These are phyloP conservation scores for Yamadazyma conglobata DNA, from an alignment of 1,139 yeast species.

Conservation along the genomic window DNA sequence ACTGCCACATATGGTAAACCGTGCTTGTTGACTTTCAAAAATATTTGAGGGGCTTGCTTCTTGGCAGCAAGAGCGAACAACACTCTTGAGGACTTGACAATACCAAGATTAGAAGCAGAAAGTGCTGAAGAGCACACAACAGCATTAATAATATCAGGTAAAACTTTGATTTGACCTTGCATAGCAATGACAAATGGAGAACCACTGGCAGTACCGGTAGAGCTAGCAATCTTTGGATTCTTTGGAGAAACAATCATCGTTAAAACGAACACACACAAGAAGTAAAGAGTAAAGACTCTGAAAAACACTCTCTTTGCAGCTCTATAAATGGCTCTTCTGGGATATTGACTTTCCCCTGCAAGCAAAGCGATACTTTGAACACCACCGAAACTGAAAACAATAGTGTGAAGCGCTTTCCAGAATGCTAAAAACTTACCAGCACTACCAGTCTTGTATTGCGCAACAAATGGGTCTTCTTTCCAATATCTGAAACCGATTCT, in stretches of 20 bases:
- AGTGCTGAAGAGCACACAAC: constrained; percentile 48
- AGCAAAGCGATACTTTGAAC: constrained; percentile 66
- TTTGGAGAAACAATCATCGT: constrained; percentile 44
- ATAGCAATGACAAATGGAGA: constrained; percentile 44
- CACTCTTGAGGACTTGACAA: constrained; percentile 51
- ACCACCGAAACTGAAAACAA: constrained; percentile 73
- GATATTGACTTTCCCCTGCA: constrained; percentile 80
- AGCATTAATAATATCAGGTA: constrained; percentile 52
- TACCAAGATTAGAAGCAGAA: constrained; percentile 52
- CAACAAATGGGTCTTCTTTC: constrained; percentile 47
- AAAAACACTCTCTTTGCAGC: constrained; percentile 73
- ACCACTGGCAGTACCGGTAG: constrained; percentile 26
- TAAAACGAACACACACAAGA: constrained; percentile 40
- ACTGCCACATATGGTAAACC: constrained; percentile 59
- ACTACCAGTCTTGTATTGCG: constrained; percentile 49
- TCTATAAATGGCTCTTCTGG: constrained; percentile 60
- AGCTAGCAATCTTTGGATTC: constrained; percentile 32
- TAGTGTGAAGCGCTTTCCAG: constrained; percentile 76
- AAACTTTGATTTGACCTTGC: constrained; percentile 32
- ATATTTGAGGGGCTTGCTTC: constrained; percentile 36
- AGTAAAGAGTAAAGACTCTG: constrained; percentile 62
- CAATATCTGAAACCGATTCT: constrained; percentile 40
- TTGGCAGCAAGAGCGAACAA: constrained; percentile 50
- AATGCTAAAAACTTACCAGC: constrained; percentile 61
- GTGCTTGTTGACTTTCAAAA: constrained; percentile 49